phyloP scores from a whole-genome alignment of 345 rosid species.

The Eucalyptus fibrosa region DNA sequence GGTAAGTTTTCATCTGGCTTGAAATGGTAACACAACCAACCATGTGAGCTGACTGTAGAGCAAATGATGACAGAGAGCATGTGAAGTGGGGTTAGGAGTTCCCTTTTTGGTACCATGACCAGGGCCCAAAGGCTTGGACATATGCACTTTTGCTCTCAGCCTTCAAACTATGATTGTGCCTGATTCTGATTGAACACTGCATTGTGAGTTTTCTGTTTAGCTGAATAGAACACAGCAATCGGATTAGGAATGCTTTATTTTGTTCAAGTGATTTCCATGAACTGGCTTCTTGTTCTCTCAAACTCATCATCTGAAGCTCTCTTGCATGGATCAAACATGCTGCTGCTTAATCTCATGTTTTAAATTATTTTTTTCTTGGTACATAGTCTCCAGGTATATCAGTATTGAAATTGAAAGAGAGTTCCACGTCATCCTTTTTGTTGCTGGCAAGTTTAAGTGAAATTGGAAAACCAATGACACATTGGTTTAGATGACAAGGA shows the following conservation, averaged over 20 bases:
- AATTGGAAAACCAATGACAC: background rate
- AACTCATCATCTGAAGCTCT: background rate
- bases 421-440: background rate
- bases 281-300: background rate
- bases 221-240: background rate
- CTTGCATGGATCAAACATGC: background rate
- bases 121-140: background rate
- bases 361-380: background rate
- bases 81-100: slow-evolving; percentile 1
- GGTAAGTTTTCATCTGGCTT: background rate
- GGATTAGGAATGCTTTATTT: background rate
- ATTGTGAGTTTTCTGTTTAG: background rate
- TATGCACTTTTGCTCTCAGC: background rate
- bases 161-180: background rate
- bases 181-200: background rate
- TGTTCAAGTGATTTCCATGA: background rate
- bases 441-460: background rate
- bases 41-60: background rate
- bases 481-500: background rate
- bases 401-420: background rate
- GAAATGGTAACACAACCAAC: background rate
- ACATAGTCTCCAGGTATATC: background rate
- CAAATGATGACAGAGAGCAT: background rate
- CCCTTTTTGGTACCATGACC: background rate
- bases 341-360: background rate